These are phyloP conservation scores for Hypoxylon sp. DNA, from an alignment of 2,329 filamentous ascomycete species.

Conservation along the genomic window DNA sequence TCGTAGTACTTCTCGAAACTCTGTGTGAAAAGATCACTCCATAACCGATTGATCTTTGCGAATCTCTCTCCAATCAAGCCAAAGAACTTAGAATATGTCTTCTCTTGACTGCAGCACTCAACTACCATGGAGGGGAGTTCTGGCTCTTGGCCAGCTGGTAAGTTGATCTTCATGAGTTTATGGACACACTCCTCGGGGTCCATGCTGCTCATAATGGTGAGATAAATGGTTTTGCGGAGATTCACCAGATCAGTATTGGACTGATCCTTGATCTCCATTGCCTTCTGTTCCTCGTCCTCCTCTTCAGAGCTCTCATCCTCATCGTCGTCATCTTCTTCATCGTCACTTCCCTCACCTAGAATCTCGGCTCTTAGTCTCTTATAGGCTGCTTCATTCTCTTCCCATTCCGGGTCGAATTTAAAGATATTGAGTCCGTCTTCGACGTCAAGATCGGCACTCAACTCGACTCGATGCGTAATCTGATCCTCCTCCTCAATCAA, in stretches of 20 bases:
- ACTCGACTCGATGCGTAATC: conserved; percentile 86
- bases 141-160: conserved; percentile 86
- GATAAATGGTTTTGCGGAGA: conserved; percentile 91
- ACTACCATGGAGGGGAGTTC: conserved; percentile 97
- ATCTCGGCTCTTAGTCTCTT: conserved; percentile 93
- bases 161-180: conserved; percentile 94
- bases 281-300: conserved; percentile 82
- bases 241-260: conserved; percentile 97
- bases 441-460: conserved; percentile 87
- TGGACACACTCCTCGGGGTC: conserved; percentile 97
- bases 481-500: conserved; percentile 98
- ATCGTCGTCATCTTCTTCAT: conserved; percentile 75
- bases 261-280: conserved; percentile 97
- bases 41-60: conserved; percentile 94
- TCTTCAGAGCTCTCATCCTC: conserved; percentile 79
- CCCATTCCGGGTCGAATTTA: conserved; percentile 91
- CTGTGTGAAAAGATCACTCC: conserved; percentile 92
- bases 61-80: conserved; percentile 94
- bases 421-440: conserved; percentile 95
- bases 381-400: conserved; percentile 91
- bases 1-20: conserved; percentile 95
- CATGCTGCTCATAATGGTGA: conserved; percentile 97
- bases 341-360: conserved; percentile 89
- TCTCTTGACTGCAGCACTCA: conserved; percentile 95
- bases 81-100: conserved; percentile 98